phyloP scores from a whole-genome alignment of 768 basidiomycete genomes.

The Tricholoma sp. region DNA sequence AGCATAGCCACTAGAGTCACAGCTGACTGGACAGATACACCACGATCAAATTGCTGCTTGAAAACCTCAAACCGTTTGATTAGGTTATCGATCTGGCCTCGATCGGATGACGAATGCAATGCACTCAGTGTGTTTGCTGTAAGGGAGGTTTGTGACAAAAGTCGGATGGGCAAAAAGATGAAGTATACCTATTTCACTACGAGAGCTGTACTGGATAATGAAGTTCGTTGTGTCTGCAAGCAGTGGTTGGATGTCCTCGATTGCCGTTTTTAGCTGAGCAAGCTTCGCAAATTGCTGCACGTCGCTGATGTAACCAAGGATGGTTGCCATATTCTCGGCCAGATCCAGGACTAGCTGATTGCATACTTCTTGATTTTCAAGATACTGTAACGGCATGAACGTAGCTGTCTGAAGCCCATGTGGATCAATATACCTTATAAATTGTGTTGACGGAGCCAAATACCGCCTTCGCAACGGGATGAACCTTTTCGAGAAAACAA shows the following conservation, averaged over 20 bases:
- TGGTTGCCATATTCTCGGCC: constrained; percentile 17
- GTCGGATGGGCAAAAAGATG: neutral
- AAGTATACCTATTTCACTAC: neutral
- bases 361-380: constrained; percentile 10
- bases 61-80: constrained; percentile 2
- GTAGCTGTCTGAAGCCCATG: neutral
- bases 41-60: too few species aligned
- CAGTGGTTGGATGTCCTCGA: constrained; percentile 18
- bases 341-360: constrained; percentile 13
- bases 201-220: constrained; percentile 9
- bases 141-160: neutral
- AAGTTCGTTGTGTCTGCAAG: too few species aligned
- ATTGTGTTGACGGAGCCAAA: neutral
- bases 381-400: neutral
- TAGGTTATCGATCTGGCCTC: constrained; percentile 13
- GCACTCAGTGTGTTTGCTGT: neutral
- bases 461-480: neutral
- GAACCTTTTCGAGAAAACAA: neutral
- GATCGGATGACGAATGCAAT: constrained; percentile 1
- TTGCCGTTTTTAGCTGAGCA: constrained; percentile 16
- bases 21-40: constrained; percentile 18
- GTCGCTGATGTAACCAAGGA: too few species aligned
- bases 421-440: neutral
- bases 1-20: constrained; percentile 11
- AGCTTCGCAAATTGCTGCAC: too few species aligned